phyloP scores from a whole-genome alignment of 768 basidiomycete genomes.

The Leccinum rimulosum region DNA sequence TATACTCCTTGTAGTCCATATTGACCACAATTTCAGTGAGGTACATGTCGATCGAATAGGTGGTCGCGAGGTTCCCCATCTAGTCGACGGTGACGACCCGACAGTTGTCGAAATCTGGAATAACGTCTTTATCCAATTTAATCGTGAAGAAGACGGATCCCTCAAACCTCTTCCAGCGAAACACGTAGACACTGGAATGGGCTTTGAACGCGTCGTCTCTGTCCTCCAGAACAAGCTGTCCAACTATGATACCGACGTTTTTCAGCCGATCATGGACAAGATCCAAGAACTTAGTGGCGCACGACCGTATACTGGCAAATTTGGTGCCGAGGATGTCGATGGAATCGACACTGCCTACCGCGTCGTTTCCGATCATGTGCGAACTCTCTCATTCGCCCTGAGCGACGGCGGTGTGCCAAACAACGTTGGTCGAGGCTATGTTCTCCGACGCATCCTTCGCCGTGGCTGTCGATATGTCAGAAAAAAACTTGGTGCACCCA shows the following conservation, averaged over 20 bases:
- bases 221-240: slow-evolving; percentile 87
- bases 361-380: slow-evolving; percentile 93
- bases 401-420: slow-evolving; percentile 96
- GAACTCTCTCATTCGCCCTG: slow-evolving; percentile 93
- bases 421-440: slow-evolving; percentile 95
- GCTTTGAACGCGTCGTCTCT: slow-evolving; percentile 96
- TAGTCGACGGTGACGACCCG: slow-evolving; percentile 96
- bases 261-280: slow-evolving; percentile 81
- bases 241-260: slow-evolving; percentile 98
- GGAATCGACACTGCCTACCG: slow-evolving; percentile 98
- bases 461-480: slow-evolving; percentile 94
- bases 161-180: slow-evolving; percentile 81
- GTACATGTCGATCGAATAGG: slow-evolving; percentile 97
- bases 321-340: slow-evolving; percentile 92
- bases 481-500: slow-evolving; percentile 90
- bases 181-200: slow-evolving; percentile 99
- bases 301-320: slow-evolving; percentile 83
- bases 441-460: slow-evolving; percentile 89
- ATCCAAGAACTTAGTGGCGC: slow-evolving; percentile 89
- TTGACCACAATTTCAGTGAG: slow-evolving; percentile 52
- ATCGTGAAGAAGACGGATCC: slow-evolving; percentile 86
- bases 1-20: not conserved
- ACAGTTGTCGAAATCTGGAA: slow-evolving; percentile 99
- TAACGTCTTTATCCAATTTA: slow-evolving; percentile 99
- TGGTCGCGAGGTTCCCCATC: slow-evolving; percentile 88